phyloP scores from a whole-genome alignment of 805 yeast species.

The Grigorovia jiainica region DNA sequence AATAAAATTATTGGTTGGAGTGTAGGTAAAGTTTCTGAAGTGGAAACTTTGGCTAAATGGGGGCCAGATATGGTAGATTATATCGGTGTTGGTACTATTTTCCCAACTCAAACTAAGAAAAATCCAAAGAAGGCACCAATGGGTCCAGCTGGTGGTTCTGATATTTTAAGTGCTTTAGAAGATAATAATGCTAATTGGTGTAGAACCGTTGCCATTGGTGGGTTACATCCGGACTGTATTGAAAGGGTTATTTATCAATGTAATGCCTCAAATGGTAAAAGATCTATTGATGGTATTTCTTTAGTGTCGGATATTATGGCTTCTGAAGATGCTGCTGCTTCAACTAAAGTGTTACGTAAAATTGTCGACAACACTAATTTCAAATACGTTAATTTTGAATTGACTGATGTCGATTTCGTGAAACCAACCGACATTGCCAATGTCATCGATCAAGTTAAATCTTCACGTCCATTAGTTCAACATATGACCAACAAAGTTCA shows the following conservation, averaged over 20 bases:
- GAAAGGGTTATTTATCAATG: constrained; percentile 44
- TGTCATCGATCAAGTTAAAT: constrained; percentile 19
- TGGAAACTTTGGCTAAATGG: constrained; percentile 23
- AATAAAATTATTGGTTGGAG: constrained; percentile 74
- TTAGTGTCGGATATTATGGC: constrained; percentile 84
- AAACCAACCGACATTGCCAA: neutral
- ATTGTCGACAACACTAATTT: constrained; percentile 15
- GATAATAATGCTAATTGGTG: constrained; percentile 31
- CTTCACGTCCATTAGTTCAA: constrained; percentile 57
- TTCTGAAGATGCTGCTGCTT: constrained; percentile 38
- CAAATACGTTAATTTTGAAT: constrained; percentile 9
- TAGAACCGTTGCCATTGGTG: constrained; percentile 72
- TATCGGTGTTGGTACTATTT: constrained; percentile 77
- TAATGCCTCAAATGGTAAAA: constrained; percentile 35
- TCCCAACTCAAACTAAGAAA: constrained; percentile 63
- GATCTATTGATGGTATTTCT: constrained; percentile 68
- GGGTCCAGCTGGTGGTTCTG: constrained; percentile 61
- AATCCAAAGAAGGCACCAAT: constrained; percentile 44
- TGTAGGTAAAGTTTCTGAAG: constrained; percentile 50
- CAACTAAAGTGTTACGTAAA: constrained; percentile 35
- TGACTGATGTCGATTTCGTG: neutral
- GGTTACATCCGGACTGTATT: constrained; percentile 56
- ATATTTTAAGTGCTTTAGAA: constrained; percentile 40
- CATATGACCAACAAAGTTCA: constrained; percentile 88
- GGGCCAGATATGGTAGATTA: constrained; percentile 48